These are phyloP conservation scores for Polyporus arcularius DNA, from an alignment of 768 basidiomycete genomes.

Conservation along the genomic window DNA sequence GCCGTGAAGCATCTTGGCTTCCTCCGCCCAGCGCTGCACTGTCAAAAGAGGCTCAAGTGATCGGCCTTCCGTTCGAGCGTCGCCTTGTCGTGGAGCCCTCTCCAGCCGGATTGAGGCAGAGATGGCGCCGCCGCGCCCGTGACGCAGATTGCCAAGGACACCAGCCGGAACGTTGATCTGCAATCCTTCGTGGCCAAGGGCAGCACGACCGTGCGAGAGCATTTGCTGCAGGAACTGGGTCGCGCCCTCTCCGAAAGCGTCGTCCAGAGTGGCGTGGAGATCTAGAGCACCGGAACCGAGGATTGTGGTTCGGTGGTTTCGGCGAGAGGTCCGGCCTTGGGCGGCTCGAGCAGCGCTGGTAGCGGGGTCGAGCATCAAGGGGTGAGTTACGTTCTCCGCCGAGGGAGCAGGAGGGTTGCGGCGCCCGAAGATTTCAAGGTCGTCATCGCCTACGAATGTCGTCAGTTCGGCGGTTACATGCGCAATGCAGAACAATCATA, in stretches of 20 bases:
- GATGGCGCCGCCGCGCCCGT: constrained; percentile 44
- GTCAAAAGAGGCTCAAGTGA: constrained; percentile 77
- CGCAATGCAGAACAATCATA: constrained; percentile 23
- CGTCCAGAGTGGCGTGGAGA: constrained; percentile 49
- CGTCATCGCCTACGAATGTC: constrained; percentile 46
- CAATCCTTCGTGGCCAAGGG: constrained; percentile 59
- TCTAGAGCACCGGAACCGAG: constrained; percentile 37
- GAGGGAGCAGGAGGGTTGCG: constrained; percentile 52
- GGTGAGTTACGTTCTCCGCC: constrained; percentile 79
- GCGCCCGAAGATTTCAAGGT: constrained; percentile 64
- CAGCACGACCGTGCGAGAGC: constrained; percentile 57
- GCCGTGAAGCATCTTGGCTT: constrained; percentile 79
- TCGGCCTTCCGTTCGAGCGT: constrained; percentile 46
- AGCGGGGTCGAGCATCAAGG: constrained; percentile 72
- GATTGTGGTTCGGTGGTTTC: constrained; percentile 50
- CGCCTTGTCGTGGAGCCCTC: constrained; percentile 44
- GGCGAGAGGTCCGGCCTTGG: constrained; percentile 52
- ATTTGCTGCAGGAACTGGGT: constrained; percentile 85
- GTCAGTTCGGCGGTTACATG: background rate
- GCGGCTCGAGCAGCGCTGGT: constrained; percentile 45
- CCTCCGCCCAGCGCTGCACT: constrained; percentile 86
- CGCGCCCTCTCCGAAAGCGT: constrained; percentile 79
- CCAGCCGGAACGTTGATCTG: constrained; percentile 76
- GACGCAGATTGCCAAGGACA: constrained; percentile 57
- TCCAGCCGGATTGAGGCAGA: constrained; percentile 67